Evolutionary conservation across 179 eudicot genomes (phyloP).

Genomic region (Heliamphora ciliata): DNA sequence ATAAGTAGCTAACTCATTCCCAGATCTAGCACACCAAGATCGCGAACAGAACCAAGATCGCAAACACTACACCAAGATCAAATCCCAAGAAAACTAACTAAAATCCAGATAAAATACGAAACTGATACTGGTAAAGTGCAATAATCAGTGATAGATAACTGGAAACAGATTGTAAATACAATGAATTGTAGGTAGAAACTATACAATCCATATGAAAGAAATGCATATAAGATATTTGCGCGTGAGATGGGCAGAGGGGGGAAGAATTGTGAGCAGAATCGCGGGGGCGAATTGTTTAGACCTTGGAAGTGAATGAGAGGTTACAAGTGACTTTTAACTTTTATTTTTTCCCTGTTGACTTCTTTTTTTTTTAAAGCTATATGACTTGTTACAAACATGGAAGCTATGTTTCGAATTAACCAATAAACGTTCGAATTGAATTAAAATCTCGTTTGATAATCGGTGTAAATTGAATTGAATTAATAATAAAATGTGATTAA

Average conservation of each 20-base stretch:
- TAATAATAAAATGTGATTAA: no score
- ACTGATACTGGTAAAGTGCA: not conserved
- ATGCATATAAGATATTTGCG: not conserved
- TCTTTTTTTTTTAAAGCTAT: no score
- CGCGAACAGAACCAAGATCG: not conserved
- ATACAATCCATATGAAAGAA: not conserved
- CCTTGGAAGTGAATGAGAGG: not conserved
- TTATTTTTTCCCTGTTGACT: no score
- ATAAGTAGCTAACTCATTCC: slow-evolving; percentile 5
- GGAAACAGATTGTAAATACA: not conserved
- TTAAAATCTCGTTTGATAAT: no score
- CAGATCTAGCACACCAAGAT: slow-evolving; percentile 9
- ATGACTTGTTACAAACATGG: no score
- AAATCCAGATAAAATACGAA: not conserved
- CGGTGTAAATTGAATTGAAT: no score
- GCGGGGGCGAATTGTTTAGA: slow-evolving; percentile 4
- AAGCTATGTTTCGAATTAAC: no score
- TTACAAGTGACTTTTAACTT: not conserved
- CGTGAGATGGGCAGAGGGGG: not conserved
- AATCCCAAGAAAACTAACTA: not conserved
- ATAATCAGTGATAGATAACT: not conserved
- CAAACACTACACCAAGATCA: not conserved
- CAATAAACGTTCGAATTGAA: no score
- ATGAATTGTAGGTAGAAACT: not conserved
- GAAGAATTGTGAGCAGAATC: not conserved